Conservation (phyloP, 306 rosid genomes). For the Oemleria cerasiformis region DNA sequence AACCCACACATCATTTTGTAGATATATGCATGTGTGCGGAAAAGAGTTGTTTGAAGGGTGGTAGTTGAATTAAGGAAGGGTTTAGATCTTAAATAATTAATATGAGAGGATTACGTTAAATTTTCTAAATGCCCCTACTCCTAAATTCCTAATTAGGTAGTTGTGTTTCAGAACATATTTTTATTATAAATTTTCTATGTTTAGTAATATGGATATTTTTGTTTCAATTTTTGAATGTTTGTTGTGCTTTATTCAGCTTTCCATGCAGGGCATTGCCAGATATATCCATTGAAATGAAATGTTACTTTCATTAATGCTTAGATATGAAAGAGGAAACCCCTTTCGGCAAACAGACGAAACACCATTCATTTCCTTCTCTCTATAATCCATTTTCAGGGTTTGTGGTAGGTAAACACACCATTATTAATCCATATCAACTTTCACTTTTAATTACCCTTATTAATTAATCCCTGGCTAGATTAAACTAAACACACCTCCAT, state of each 20-base stretch:
- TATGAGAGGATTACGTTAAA: no score
- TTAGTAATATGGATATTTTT: background rate
- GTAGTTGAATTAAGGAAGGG: background rate
- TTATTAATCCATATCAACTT: no score
- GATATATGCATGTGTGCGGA: background rate
- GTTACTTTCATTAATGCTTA: slow-evolving; percentile 29
- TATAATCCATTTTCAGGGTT: slow-evolving; percentile 7
- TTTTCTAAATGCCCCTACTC: background rate
- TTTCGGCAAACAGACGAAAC: background rate
- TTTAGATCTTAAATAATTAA: background rate
- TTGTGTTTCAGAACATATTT: background rate
- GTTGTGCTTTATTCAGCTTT: slow-evolving; percentile 15
- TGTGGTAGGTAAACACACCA: slow-evolving; percentile 33
- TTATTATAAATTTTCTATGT: background rate
- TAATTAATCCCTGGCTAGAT: slow-evolving; percentile 33
- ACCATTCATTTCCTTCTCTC: slow-evolving; percentile 10
- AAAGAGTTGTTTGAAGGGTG: background rate
- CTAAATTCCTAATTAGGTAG: background rate
- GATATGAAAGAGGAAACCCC: slow-evolving; percentile 29
- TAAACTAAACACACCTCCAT: background rate
- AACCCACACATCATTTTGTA: no score
- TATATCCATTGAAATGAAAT: slow-evolving; percentile 17
- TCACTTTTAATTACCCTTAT: slow-evolving; percentile 19
- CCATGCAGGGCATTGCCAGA: slow-evolving; percentile 15
- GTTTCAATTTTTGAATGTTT: background rate